A percentile compares a stretch with the other conserved stretches of the same genome.
phyloP scores from a whole-genome alignment of 306 rosid species.

The Quillaja saponaria region DNA sequence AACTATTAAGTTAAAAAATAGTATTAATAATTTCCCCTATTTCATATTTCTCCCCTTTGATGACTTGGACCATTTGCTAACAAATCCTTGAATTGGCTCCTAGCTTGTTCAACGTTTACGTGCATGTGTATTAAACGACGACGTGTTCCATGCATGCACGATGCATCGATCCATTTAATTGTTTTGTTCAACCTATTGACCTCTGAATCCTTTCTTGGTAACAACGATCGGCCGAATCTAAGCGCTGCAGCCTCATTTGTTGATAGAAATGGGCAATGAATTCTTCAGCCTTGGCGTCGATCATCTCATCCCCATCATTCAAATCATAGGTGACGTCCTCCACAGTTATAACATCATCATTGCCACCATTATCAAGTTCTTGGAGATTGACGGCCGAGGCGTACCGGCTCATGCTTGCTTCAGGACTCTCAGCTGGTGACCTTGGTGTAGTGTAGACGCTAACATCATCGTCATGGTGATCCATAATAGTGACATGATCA shows the following conservation, averaged over 20 bases:
- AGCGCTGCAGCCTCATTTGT: conserved; percentile 62
- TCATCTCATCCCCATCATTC: conserved; percentile 47
- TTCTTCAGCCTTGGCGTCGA: conserved; percentile 73
- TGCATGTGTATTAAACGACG: not conserved
- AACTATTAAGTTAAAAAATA: too few species aligned
- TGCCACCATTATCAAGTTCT: conserved; percentile 37
- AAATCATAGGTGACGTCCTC: not conserved
- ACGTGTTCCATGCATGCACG: not conserved
- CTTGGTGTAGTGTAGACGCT: conserved; percentile 1
- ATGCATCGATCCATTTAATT: too few species aligned
- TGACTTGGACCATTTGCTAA: too few species aligned
- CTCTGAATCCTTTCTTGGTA: conserved; percentile 41
- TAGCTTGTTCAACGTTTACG: too few species aligned
- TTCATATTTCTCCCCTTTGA: too few species aligned
- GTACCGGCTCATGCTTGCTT: conserved; percentile 30
- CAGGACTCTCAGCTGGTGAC: conserved; percentile 19
- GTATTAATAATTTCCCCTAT: too few species aligned
- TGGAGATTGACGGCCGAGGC: conserved; percentile 57
- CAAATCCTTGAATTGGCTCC: too few species aligned
- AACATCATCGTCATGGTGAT: not conserved
- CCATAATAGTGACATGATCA: not conserved
- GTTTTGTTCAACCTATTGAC: conserved; percentile 44
- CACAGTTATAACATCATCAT: not conserved
- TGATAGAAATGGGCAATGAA: conserved; percentile 70
- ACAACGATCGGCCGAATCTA: conserved; percentile 25